Evolutionary conservation across 1,284 basidiomycete genomes (phyloP).

Genomic region (Pseudozyma sp.): DNA sequence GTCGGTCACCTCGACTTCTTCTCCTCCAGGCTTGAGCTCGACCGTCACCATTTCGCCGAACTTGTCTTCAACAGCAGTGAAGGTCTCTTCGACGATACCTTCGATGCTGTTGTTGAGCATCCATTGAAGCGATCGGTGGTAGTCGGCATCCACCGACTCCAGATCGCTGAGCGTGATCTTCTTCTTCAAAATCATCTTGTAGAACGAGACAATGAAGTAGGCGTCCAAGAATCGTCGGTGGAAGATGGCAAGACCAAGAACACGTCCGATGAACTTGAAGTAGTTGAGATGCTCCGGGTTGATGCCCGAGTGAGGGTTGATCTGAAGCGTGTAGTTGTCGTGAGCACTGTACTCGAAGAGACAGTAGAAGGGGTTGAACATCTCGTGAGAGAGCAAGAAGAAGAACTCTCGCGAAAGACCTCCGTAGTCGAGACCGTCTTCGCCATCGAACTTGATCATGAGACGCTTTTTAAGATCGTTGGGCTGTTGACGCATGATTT

Average conservation of each 20-base stretch:
- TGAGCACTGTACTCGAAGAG: conserved; percentile 99
- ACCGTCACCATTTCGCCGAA: conserved; percentile 96
- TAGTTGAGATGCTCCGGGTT: conserved; percentile 99
- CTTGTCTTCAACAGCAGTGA: conserved; percentile 83
- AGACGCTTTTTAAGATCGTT: conserved; percentile 96
- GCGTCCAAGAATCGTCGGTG: conserved; percentile 98
- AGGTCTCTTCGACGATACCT: conserved; percentile 68
- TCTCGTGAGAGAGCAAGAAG: conserved; percentile 97
- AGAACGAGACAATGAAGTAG: conserved; percentile 98
- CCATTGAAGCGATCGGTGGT: conserved; percentile 93
- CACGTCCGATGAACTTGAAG: conserved; percentile 98
- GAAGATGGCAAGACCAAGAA: conserved; percentile 95
- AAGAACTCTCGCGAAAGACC: conserved; percentile 99
- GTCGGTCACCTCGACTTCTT: conserved; percentile 87
- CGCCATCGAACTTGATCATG: conserved; percentile 99
- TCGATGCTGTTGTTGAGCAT: conserved; percentile 75
- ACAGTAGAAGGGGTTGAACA: conserved; percentile 83
- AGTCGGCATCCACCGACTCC: conserved; percentile 69
- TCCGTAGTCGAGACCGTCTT: conserved; percentile 98
- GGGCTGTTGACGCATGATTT: conserved; percentile 92
- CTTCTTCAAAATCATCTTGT: conserved; percentile 84
- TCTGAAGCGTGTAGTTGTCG: conserved; percentile 98
- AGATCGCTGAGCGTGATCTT: conserved; percentile 67
- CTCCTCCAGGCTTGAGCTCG: conserved; percentile 89
- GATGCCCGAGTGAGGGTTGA: conserved; percentile 96